Evolutionary conservation across 768 basidiomycete species (phyloP), one percentile per base, ranked within the genome.

Genomic region (Amanita fuliginea): DNA sequence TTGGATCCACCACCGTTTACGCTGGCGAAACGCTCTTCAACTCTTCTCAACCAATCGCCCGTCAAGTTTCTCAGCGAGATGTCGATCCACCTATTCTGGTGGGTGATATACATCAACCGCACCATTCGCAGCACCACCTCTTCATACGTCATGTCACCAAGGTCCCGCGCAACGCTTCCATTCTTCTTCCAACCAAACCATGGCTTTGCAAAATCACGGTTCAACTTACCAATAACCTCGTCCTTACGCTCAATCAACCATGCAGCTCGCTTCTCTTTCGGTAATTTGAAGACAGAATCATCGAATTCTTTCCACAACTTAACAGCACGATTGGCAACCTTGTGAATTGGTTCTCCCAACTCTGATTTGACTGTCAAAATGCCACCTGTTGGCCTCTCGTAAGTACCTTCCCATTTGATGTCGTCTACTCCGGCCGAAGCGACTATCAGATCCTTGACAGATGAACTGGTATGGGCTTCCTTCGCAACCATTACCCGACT

Each of bases 281-380:
- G 83, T 57, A 97, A 65, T 64, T 83, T 86, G 78, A 98, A 99
- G 50, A 99, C 87, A 19, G 83, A 90, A 58, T 95, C 83, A 60
- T 99, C 96, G 62, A 97, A 97, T 71, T 98, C 94, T 66, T 93
- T 92, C 96, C 96, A 99, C 36, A 99, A 75, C 73, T 89, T 97
- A 65, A 99, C 90, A 32, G 79, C 96, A 42, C 96, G 87, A 36
- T 84, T 99, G 30, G 96, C 94, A 61, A 99, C 89, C 74, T 99
- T 99, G 73, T 99, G 96, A 58, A 98, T 98, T 9, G 96, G 96
- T 66, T 99, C 96, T 35, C 94, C 94, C 43, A 99, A 78, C 72
- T 99, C 96, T 3, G 95, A 98, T 56, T 85, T 87, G 53, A 99
- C 96, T 5, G 95, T 98, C 53, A 98, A 76, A 56, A 98, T 86